Conservation (phyloP, 495 filamentous ascomycete species). For the Neurospora sp. region DNA sequence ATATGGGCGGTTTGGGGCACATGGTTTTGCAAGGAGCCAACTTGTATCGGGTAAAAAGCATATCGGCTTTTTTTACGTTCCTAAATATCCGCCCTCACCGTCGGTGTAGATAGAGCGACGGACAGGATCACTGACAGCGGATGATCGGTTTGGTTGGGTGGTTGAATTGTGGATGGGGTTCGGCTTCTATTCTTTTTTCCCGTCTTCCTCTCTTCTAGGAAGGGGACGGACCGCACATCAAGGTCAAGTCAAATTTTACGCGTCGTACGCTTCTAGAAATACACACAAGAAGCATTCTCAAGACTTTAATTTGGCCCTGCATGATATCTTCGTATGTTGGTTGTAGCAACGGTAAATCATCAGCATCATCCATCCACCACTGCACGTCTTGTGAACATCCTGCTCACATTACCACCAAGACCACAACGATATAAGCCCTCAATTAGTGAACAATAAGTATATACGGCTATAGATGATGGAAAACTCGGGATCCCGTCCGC, state of each 20-base stretch:
- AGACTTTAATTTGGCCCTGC: too few species aligned
- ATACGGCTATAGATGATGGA: conserved; percentile 8
- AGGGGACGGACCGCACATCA: background rate
- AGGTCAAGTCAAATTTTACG: background rate
- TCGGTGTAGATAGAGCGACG: background rate
- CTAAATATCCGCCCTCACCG: background rate
- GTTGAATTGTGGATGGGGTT: background rate
- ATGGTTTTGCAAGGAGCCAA: background rate
- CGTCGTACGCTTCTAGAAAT: background rate
- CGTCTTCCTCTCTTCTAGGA: background rate
- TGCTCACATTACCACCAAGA: too few species aligned
- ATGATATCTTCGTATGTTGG: too few species aligned
- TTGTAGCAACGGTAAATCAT: too few species aligned
- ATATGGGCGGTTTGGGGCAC: background rate
- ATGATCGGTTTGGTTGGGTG: background rate
- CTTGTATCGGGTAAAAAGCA: background rate
- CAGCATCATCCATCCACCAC: too few species aligned
- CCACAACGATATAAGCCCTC: background rate
- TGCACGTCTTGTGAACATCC: too few species aligned
- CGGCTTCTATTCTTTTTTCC: background rate
- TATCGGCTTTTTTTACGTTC: background rate
- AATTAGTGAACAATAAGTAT: rapidly evolving
- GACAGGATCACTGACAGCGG: background rate
- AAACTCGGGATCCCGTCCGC: conserved; percentile 40
- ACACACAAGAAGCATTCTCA: background rate